Percentiles rank a stretch among this genome's conserved stretches.
phyloP scores from a whole-genome alignment of 495 filamentous ascomycete species.

The Penicillium bovifimosum region DNA sequence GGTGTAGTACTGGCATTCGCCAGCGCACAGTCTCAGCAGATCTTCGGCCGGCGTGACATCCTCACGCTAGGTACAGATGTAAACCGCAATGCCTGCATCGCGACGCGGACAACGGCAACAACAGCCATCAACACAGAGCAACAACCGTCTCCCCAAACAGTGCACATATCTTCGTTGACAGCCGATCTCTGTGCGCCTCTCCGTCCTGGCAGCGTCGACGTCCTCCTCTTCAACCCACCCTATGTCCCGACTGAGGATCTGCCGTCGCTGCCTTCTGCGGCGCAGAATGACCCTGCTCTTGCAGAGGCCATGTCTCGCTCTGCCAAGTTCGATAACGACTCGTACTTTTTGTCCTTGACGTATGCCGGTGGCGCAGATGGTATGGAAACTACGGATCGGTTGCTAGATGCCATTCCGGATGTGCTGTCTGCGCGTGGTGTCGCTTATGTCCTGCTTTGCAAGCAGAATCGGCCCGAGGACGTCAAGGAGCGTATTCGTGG shows the following conservation, averaged over 20 bases:
- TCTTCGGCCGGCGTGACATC: constrained; percentile 69
- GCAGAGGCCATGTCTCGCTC: constrained; percentile 20
- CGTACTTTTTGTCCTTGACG: constrained; percentile 74
- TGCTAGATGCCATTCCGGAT: constrained; percentile 61
- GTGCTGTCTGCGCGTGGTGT: constrained; percentile 63
- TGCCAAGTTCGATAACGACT: constrained; percentile 60
- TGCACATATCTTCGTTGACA: constrained; percentile 56
- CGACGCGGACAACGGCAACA: constrained; percentile 56
- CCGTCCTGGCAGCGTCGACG: constrained; percentile 55
- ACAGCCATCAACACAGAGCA: constrained; percentile 44
- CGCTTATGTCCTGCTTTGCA: constrained; percentile 85
- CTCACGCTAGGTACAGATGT: constrained; percentile 73
- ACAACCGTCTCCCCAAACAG: constrained; percentile 12
- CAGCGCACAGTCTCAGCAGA: constrained; percentile 61
- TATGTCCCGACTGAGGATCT: constrained; percentile 84
- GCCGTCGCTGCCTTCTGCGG: constrained; percentile 42
- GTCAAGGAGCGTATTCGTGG: constrained; percentile 60
- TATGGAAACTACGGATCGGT: constrained; percentile 82
- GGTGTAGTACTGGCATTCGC: constrained; percentile 87
- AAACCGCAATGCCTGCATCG: constrained; percentile 72
- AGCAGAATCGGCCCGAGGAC: constrained; percentile 73
- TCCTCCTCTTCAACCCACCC: constrained; percentile 93
- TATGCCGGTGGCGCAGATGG: constrained; percentile 86
- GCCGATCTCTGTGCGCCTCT: constrained; percentile 62
- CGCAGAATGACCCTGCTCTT: constrained; percentile 17